Percentiles rank a stretch among this genome's conserved stretches.
phyloP scores from a whole-genome alignment of 257 asterid species.

The Verbena officinalis region DNA sequence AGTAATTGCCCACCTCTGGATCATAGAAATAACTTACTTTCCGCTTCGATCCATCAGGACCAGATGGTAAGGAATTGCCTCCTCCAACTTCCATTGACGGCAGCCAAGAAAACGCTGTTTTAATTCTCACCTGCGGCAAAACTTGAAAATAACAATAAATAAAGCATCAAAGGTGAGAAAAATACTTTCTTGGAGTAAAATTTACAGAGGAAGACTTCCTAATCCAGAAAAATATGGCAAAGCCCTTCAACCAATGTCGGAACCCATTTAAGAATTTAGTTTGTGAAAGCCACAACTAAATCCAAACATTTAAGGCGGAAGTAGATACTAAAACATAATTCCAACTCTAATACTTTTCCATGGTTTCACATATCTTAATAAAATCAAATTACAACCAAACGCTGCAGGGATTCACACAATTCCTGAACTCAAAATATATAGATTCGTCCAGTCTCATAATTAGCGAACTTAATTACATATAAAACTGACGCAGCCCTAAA shows the following conservation, averaged over 20 bases:
- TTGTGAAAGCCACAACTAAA: neutral
- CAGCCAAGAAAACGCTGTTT: neutral
- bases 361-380: constrained; percentile 6
- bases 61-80: constrained; percentile 56
- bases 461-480: neutral
- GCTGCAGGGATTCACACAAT: neutral
- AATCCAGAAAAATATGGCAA: neutral
- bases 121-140: neutral
- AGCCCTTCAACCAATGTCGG: neutral
- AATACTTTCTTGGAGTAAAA: neutral
- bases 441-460: neutral
- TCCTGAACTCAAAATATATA: neutral
- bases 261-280: neutral
- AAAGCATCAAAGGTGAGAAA: neutral
- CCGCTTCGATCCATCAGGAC: constrained; percentile 65
- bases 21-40: constrained; percentile 66
- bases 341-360: constrained; percentile 7
- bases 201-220: neutral
- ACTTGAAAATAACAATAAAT: constrained; percentile 22
- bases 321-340: constrained; percentile 4
- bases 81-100: constrained; percentile 57
- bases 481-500: neutral
- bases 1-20: constrained; percentile 66
- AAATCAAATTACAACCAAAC: neutral
- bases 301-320: neutral